Percentiles rank a stretch among this genome's conserved stretches.
Conservation (phyloP, 2,329 filamentous ascomycete species). For the Aspergillus transmontanensis region DNA sequence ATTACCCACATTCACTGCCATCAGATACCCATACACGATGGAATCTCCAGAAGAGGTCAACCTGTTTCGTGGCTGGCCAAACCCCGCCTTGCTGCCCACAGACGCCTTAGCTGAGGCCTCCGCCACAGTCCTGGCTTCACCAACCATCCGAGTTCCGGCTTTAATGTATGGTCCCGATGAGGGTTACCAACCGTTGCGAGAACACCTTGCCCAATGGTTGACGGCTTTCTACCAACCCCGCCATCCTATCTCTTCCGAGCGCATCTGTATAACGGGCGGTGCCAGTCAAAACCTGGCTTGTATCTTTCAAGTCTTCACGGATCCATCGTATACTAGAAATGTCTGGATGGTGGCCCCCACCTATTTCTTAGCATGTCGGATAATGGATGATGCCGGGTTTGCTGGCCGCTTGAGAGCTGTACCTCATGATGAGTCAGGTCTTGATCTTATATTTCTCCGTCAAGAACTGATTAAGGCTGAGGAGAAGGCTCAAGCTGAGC, state of each 20-base stretch:
- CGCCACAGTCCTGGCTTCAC: constrained; percentile 62
- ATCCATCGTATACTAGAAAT: constrained; percentile 71
- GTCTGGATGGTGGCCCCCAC: constrained; percentile 82
- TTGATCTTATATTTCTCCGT: constrained; percentile 67
- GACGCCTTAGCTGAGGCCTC: constrained; percentile 63
- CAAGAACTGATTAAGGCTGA: constrained; percentile 55
- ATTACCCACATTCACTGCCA: neutral
- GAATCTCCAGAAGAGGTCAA: constrained; percentile 36
- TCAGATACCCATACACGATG: neutral
- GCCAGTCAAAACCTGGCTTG: constrained; percentile 81
- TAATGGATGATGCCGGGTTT: constrained; percentile 82
- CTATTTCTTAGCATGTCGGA: constrained; percentile 82
- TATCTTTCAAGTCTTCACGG: constrained; percentile 77
- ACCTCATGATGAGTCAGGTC: constrained; percentile 75
- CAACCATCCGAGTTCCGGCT: constrained; percentile 61
- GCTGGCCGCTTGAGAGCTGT: constrained; percentile 66
- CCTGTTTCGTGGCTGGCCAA: constrained; percentile 51
- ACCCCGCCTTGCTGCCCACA: constrained; percentile 65
- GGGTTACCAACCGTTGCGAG: constrained; percentile 71
- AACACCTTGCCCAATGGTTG: constrained; percentile 72
- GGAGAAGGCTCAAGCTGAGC: constrained; percentile 39
- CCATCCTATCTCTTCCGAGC: constrained; percentile 51
- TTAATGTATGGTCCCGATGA: constrained; percentile 79
- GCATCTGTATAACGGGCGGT: constrained; percentile 81
- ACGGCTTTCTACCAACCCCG: constrained; percentile 59